Evolutionary conservation across 306 rosid genomes (phyloP).

Genomic region (Gynostemma pentaphyllum): DNA sequence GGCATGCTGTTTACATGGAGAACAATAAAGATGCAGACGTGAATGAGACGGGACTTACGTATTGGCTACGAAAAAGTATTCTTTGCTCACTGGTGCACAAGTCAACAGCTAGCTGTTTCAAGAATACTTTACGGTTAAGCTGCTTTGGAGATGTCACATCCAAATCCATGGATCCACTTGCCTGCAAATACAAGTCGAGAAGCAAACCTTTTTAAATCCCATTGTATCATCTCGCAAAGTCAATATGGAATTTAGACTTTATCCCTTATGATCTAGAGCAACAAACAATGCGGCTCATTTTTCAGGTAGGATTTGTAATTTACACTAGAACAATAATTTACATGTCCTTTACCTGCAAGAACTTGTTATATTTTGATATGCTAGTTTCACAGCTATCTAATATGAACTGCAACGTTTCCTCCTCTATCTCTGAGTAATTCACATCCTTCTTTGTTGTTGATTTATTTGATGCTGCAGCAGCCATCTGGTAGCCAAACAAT

Average conservation of each 20-base stretch:
- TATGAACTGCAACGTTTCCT: slow-evolving; percentile 73
- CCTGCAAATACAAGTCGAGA: slow-evolving; percentile 25
- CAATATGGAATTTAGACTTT: background rate
- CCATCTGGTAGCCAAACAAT: slow-evolving; percentile 49
- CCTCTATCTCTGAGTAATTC: slow-evolving; percentile 71
- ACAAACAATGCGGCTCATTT: background rate
- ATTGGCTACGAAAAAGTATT: slow-evolving; percentile 81
- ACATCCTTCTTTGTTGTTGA: slow-evolving; percentile 45
- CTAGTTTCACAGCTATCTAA: slow-evolving; percentile 81
- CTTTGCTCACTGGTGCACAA: slow-evolving; percentile 72
- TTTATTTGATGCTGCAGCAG: slow-evolving; percentile 74
- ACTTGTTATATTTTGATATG: slow-evolving; percentile 73
- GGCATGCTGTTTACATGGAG: background rate
- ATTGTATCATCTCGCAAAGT: background rate
- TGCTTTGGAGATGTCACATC: slow-evolving; percentile 89
- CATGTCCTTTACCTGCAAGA: slow-evolving; percentile 51
- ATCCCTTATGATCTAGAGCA: background rate
- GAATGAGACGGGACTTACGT: slow-evolving; percentile 34
- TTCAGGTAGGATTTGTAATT: background rate
- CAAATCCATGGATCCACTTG: slow-evolving; percentile 87
- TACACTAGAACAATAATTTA: background rate
- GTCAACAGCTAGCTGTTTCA: slow-evolving; percentile 84
- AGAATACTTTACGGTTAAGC: slow-evolving; percentile 74
- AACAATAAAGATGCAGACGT: slow-evolving; percentile 1
- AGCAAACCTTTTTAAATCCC: background rate